Evolutionary conservation across 495 filamentous ascomycete genomes (phyloP).

Genomic region (Parmelia sp.): DNA sequence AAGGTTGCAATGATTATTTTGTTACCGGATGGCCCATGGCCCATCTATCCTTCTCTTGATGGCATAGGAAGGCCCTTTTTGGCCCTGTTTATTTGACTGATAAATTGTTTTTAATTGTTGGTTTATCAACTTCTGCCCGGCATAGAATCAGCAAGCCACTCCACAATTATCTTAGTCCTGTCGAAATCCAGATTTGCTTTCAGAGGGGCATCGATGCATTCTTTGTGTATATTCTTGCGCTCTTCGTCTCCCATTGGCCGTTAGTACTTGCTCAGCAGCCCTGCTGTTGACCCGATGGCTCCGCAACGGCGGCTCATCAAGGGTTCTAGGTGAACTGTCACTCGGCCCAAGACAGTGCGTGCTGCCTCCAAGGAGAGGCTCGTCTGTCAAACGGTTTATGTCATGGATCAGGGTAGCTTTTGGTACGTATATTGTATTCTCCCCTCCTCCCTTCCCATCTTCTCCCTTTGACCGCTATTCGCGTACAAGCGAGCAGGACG

Average conservation of each 20-base stretch:
- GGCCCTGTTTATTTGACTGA: neutral
- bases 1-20: neutral
- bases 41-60: neutral
- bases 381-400: constrained; percentile 20
- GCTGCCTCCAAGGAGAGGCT: neutral
- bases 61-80: too few relatives aligned
- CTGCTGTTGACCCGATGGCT: constrained; percentile 9
- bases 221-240: neutral
- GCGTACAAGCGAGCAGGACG: too few relatives aligned
- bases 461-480: neutral
- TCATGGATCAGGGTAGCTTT: neutral
- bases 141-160: neutral
- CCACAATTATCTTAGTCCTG: neutral
- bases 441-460: neutral
- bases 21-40: neutral
- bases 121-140: neutral
- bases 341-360: constrained; percentile 7
- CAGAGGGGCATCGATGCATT: neutral
- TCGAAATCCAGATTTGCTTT: neutral
- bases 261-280: constrained; percentile 1
- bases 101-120: neutral
- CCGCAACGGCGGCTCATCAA: neutral
- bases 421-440: neutral
- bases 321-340: neutral
- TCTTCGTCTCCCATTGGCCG: neutral